Evolutionary conservation across 106 monocot genomes (phyloP), one percentile per base, ranked within the genome.

Genomic region (Ottelia alismoides): DNA sequence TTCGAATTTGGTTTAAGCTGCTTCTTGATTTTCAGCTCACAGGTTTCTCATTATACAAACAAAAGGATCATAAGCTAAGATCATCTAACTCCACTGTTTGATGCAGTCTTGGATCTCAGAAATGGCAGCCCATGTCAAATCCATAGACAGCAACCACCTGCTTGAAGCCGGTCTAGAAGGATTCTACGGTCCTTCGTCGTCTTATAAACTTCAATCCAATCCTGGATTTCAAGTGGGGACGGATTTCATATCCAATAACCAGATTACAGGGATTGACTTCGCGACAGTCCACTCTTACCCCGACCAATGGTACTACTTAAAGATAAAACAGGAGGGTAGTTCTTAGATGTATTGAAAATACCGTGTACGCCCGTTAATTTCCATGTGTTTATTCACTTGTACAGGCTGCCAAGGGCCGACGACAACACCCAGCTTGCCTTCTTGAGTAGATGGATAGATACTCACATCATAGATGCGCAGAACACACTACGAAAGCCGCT

Each of bases 231-330:
- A 84, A 63, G 73, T 84, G 1, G 89, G 89, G 47, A 90, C 89
- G 1, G 77, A 90, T 59, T 90, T 90, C 80, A 80, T 90, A 31
- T 52, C 84, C 14, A 90, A 90, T 60, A 90, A 90, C 51, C 76
- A 59, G 66, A 72, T 84, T 47, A 61, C 77, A 1, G 84, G 71
- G 22, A 80, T 90, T 18, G 89, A 90, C 52, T 90, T 90, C 9
- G 89, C 89, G 30, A 90, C 89, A n/a, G 29, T 90, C 31, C 89
- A 84, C 64, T 90, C 79, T 12, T 90, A 90, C 47, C 89, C 89
- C 18, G 89, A 90, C 47, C 80, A 80, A 72, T 90, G 89, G 88
- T 89, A 76, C 23, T n/a, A n/a, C n/a, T n/a, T n/a, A n/a, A n/a
- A n/a, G n/a, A n/a, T n/a, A n/a, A n/a, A n/a, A n/a, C n/a, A n/a